Evolutionary conservation across 2,329 filamentous ascomycete genomes (phyloP).

Genomic region (Stachybotrys chartarum): DNA sequence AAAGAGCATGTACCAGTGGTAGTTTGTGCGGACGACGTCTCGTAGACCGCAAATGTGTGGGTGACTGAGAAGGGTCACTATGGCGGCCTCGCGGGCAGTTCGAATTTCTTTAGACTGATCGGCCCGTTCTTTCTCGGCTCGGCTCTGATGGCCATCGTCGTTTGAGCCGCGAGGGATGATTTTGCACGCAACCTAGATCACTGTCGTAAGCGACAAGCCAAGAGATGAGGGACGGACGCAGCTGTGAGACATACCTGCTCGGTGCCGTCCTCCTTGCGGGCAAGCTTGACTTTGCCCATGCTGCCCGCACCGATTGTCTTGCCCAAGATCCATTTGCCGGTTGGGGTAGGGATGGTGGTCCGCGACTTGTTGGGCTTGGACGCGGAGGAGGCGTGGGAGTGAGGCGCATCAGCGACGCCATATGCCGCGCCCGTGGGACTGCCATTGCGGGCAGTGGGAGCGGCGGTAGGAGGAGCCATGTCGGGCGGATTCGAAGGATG

Average conservation of each 20-base stretch:
- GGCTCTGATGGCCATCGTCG: constrained; percentile 70
- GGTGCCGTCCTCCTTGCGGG: constrained; percentile 79
- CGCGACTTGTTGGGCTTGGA: constrained; percentile 49
- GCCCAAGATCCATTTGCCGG: constrained; percentile 88
- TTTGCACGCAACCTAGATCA: constrained; percentile 78
- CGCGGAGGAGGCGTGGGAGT: constrained; percentile 18
- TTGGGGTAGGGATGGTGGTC: constrained; percentile 83
- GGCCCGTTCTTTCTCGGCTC: constrained; percentile 74
- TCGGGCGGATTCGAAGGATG: constrained; percentile 25
- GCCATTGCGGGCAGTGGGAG: constrained; percentile 43
- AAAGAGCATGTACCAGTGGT: constrained; percentile 99
- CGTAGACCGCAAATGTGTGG: constrained; percentile 94
- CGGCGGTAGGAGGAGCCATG: constrained; percentile 40
- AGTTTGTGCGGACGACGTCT: constrained; percentile 90
- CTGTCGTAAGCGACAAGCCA: background rate
- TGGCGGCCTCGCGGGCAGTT: constrained; percentile 90
- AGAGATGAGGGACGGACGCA: constrained; percentile 3
- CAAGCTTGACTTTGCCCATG: constrained; percentile 98
- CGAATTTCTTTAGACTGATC: constrained; percentile 96
- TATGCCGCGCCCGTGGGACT: constrained; percentile 43
- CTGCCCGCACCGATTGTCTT: constrained; percentile 97
- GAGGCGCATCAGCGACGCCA: constrained; percentile 26
- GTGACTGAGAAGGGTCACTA: constrained; percentile 88
- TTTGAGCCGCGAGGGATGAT: constrained; percentile 88
- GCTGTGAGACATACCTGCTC: constrained; percentile 63